Base-by-base conservation (phyloP, 208 protist species). In the Crithidia thermophila region DNA sequence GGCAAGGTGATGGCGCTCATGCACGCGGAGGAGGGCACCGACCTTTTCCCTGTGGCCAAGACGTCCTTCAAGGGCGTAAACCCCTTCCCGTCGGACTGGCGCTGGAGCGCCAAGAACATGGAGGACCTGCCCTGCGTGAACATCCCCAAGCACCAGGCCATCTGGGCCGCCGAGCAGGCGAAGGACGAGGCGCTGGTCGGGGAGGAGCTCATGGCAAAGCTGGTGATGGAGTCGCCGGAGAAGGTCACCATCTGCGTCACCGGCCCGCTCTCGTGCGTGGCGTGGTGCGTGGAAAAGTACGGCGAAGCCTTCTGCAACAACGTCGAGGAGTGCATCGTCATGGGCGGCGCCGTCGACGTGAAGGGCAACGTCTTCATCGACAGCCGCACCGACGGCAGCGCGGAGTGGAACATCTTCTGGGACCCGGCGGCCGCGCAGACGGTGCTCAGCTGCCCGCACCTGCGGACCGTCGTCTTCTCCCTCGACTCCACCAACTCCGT, bases 381-480 rank as follows among this genome's bases (percentile, higher is more conserved):
- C 20, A 64, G 46, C 30, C 77, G 81, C 34, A 91, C 82, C 6
- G 85, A 94, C 62, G 89, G 91, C 47, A 79, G 71, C 13, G 91
- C 89, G 21, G 89, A 97, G 77, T 97, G 89, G 91, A 97, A 94
- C 56, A 90, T 97, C 67, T 97, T 87, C 51, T 97, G 91, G 88
- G 91, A 97, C 75, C 81, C 89, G 5, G 46, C 72, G 27, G 80
- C 89, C 5, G 91, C 91, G 5, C 74, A 90, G 65, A 80, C 59
- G 33, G 89, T 94, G n/a, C 57, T 97, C 7, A 68, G 36, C 11
- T 90, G 79, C 65, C 81, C 82, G 3, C 55, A 72, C 18, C 40
- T 94, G 37, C 49, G 67, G 16, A 82, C 23, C 21, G 61, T 91
- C n/a, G 50, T 97, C 36, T 94, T 97, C 64, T 88, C 91, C 3